Conservation (phyloP, 257 asterid species). For the Petrea volubilis region DNA sequence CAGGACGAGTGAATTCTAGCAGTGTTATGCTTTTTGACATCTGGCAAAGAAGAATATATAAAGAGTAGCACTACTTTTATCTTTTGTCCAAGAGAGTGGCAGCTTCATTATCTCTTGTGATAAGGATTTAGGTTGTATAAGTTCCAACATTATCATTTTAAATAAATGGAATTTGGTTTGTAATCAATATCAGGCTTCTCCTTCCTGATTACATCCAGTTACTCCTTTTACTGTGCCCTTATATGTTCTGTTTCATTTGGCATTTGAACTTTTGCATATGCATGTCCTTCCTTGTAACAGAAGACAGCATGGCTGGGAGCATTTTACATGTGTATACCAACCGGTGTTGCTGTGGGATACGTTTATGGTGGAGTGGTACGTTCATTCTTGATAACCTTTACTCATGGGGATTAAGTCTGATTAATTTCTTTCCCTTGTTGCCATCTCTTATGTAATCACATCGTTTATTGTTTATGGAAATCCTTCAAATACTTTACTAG, state of each 20-base stretch:
- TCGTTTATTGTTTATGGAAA: not conserved
- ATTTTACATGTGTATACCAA: conserved; percentile 97
- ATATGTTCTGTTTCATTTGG: not conserved
- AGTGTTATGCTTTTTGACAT: not conserved
- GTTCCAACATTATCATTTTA: not conserved
- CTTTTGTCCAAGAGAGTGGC: not conserved
- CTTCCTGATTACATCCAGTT: conserved; percentile 1
- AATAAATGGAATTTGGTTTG: not conserved
- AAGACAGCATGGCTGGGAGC: conserved; percentile 94
- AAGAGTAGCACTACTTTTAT: not conserved
- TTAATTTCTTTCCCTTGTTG: not conserved
- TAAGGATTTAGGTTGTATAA: not conserved
- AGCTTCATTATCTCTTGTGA: not conserved
- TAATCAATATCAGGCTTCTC: not conserved
- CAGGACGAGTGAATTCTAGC: not conserved
- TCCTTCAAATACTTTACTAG: not conserved
- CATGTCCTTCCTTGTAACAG: conserved; percentile 43
- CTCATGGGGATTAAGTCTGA: not conserved
- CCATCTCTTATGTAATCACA: not conserved
- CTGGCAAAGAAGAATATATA: not conserved
- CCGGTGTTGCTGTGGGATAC: conserved; percentile 89
- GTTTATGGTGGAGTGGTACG: conserved; percentile 96
- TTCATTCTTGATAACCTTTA: conserved; percentile 18
- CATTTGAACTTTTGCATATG: conserved; percentile 2
- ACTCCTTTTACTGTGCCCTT: conserved; percentile 7